Base-by-base conservation (phyloP, 1,284 basidiomycete species). In the Sanghuangporus weigelae region DNA sequence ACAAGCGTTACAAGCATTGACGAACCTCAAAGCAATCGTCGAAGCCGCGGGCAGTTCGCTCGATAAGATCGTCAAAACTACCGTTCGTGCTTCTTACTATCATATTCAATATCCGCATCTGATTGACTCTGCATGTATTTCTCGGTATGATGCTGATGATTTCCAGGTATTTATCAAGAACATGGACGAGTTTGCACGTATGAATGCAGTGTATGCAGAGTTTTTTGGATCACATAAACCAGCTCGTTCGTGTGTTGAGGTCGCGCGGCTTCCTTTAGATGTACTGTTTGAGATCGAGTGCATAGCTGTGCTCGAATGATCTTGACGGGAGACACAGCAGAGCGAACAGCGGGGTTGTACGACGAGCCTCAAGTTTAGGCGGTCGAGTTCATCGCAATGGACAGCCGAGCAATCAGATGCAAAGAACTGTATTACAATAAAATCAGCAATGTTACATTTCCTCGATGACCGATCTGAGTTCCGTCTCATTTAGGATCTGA, bases 201-300 rank as follows among this genome's bases (percentile, higher is more conserved):
- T 98, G 74, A 98, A 98, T 75, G 81, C 75, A 4, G 78, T 90
- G 60, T 95, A 95, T 74, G 83, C 82, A 51, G 79, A 82, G 60
- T 89, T 90, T 76, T 96, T 96, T 73, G 92, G 90, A 16, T 80
- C 85, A 57, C 91, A 95, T 80, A 95, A 93, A 77, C 96, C 96
- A 57, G 94, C 96, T 1, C 83, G 96, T 65, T 95, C 93, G 23
- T 89, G 92, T 59, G 92, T 96, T 57, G 91, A 94, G 80, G 93
- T 88, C 35, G 82, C 90, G n/a, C 81, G 87, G 42, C 79, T 93
- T 40, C 91, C 91, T 38, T 84, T 86, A 73, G 88, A 89, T 69
- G 92, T 89, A 14, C 80, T 96, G 40, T 90, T 98, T 61, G 96
- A 99, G 81, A 86, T 98, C 67, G 96, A 98, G 78, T 89, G 87